Evolutionary conservation across 805 yeast genomes (phyloP).

Genomic region (Yueomyces sinensis): DNA sequence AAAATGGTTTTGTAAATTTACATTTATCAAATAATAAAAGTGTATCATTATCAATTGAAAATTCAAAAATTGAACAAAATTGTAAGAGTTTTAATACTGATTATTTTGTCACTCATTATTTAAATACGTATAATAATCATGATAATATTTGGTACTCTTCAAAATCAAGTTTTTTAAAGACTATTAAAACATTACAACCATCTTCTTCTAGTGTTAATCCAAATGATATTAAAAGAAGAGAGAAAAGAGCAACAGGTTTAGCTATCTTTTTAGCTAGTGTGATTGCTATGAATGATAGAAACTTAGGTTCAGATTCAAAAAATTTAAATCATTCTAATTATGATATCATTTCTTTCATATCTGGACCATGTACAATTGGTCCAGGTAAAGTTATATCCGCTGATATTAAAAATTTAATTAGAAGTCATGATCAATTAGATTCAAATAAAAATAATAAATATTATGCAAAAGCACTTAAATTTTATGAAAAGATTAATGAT

Average conservation of each 20-base stretch:
- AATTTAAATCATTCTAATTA: not conserved
- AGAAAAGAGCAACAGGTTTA: conserved; percentile 9
- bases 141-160: conserved; percentile 1
- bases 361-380: conserved; percentile 15
- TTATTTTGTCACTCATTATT: conserved; percentile 3
- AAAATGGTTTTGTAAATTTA: not conserved
- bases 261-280: conserved; percentile 8
- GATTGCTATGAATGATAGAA: not conserved
- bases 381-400: conserved; percentile 12
- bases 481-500: conserved; percentile 3
- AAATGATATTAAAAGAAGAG: conserved; percentile 2
- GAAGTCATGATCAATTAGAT: conserved; percentile 10
- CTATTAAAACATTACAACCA: not conserved
- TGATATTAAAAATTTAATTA: conserved; percentile 6
- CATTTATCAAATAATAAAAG: not conserved
- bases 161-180: not conserved
- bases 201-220: not conserved
- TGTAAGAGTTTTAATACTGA: conserved; percentile 1
- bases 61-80: conserved; percentile 1
- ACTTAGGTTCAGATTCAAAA: not conserved
- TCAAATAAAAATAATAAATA: conserved; percentile 4
- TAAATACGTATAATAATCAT: not conserved
- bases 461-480: conserved; percentile 1
- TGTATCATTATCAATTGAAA: conserved; percentile 2
- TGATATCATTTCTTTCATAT: conserved; percentile 7